Evolutionary conservation across 257 asterid species (phyloP), one percentile per base, ranked within the genome.

Genomic region (Plantago ovata): DNA sequence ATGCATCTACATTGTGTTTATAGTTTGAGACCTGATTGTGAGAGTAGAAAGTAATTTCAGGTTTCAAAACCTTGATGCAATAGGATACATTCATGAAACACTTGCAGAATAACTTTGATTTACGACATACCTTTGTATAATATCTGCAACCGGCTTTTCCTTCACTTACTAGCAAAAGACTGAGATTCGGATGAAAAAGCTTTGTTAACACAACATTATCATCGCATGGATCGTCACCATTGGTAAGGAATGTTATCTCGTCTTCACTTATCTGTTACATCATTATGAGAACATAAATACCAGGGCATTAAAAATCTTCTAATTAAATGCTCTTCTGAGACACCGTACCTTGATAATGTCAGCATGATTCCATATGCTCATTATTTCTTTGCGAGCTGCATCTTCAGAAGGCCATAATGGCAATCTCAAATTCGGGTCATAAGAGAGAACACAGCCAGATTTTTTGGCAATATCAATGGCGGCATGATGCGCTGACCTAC

Each of bases 331-430:
- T 28, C 16, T 12, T 47, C 61, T 52, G 40, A 40, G 9, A 9
- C 14, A 45, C 21, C 49, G 47, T 76, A 92, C 98, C 94, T 92
- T 92, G 67, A 92, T 84, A 61, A 92, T 73, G 61, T 92, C 95
- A 53, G 95, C 95, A 73, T 68, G 78, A 65, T 82, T 74, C 98
- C 98, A 92, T 54, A 85, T 47, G 19, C 86, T 67, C 94, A 81
- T 84, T 63, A 92, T 88, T 62, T 80, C 87, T 58, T 77, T 71
- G 18, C 87, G 78, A 38, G 98, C 98, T 65, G 95, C 94, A 40
- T 80, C 87, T 62, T 72, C 82, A 4, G 98, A 92, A 53, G 98
- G 94, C 98, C 98, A 92, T 63, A 92, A 73, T 12, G 94, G 82
- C 71, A 92, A 70, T 60, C 98, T 80, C 73, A 92, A 77, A 75